Conservation (phyloP, 345 rosid genomes). For the Sonneratia alba region DNA sequence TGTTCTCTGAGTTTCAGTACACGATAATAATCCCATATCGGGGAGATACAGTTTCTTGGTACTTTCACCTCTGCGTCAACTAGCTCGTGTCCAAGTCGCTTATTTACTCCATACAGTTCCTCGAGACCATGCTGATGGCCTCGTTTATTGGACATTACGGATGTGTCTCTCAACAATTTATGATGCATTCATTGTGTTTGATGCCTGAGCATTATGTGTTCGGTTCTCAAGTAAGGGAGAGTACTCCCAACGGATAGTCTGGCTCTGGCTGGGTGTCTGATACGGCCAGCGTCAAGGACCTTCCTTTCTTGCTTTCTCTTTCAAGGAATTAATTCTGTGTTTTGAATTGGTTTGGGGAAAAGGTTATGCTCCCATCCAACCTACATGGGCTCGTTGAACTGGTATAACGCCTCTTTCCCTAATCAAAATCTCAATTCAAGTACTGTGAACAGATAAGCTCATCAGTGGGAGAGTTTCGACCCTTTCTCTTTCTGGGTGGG, state of each 20-base stretch:
- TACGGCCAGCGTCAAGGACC: not conserved
- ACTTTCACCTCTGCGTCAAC: not conserved
- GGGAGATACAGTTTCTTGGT: not conserved
- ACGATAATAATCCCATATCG: not conserved
- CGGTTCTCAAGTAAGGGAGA: not conserved
- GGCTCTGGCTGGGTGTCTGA: not conserved
- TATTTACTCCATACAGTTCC: too few relatives aligned
- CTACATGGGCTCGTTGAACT: too few relatives aligned
- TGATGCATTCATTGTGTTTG: not conserved
- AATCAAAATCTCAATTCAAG: too few relatives aligned
- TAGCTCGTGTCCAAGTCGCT: not conserved
- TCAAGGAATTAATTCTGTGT: not conserved
- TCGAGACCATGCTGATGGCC: too few relatives aligned
- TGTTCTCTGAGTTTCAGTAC: not conserved
- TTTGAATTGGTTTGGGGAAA: not conserved
- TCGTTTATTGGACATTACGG: too few relatives aligned
- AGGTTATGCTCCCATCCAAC: too few relatives aligned
- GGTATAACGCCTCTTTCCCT: too few relatives aligned
- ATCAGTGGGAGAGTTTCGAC: too few relatives aligned
- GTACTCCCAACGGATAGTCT: not conserved
- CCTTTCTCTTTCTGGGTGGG: too few relatives aligned
- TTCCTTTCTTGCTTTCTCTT: not conserved
- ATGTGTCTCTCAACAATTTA: too few relatives aligned
- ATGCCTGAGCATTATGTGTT: not conserved
- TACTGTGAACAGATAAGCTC: too few relatives aligned